phyloP scores from a whole-genome alignment of 2,329 filamentous ascomycete genomes.

The Curvularia sp. region DNA sequence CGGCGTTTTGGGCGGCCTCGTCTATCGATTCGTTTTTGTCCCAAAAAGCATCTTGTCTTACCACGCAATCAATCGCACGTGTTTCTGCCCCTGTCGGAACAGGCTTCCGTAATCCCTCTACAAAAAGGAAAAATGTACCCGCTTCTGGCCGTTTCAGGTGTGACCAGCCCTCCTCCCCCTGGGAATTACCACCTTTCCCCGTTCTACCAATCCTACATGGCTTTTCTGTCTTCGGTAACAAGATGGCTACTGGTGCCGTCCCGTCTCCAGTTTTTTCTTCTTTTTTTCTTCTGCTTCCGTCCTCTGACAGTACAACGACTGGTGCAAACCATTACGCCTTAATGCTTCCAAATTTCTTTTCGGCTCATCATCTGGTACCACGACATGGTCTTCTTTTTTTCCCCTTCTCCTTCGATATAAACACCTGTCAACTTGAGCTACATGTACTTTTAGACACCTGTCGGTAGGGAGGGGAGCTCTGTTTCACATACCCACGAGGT shows the following conservation, averaged over 20 bases:
- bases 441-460: conserved; percentile 26
- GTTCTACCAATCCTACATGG: conserved; percentile 3
- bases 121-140: conserved; percentile 43
- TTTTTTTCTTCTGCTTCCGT: not conserved
- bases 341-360: conserved; percentile 28
- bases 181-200: conserved; percentile 4
- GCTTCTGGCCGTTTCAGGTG: conserved; percentile 40
- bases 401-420: conserved; percentile 6
- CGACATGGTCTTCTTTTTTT: conserved; percentile 9
- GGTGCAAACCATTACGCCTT: conserved; percentile 23
- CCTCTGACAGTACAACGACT: conserved; percentile 26
- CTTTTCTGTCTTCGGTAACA: conserved; percentile 25
- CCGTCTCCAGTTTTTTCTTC: not conserved
- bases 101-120: conserved; percentile 27
- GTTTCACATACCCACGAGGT: conserved; percentile 33
- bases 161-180: conserved; percentile 28
- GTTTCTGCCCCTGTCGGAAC: conserved; percentile 26
- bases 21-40: conserved; percentile 29
- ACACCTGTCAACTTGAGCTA: conserved; percentile 20
- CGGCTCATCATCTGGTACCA: conserved; percentile 32
- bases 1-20: conserved; percentile 45
- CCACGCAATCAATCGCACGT: conserved; percentile 30
- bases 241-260: conserved; percentile 8
- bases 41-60: conserved; percentile 28
- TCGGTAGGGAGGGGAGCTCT: conserved; percentile 20